These are phyloP conservation scores for Butyriboletus loyo DNA, from an alignment of 768 basidiomycete species.

Conservation along the genomic window DNA sequence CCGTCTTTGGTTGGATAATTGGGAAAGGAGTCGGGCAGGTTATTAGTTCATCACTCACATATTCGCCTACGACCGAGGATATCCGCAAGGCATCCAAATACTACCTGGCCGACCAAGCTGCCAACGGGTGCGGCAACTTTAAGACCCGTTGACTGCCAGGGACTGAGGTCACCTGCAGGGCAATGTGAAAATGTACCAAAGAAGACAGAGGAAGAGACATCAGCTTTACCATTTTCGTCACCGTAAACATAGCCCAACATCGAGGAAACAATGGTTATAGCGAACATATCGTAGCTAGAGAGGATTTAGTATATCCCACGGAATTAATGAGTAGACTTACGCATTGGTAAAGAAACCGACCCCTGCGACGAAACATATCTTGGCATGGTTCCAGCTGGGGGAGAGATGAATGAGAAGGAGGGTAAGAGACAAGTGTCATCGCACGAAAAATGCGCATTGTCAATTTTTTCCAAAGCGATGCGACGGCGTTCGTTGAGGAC, in stretches of 20 bases:
- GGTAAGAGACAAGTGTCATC: constrained; percentile 23
- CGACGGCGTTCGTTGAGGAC: constrained; percentile 67
- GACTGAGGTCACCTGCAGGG: constrained; percentile 31
- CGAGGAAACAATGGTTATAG: constrained; percentile 77
- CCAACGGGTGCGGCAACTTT: constrained; percentile 77
- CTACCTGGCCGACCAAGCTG: constrained; percentile 65
- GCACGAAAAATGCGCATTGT: constrained; percentile 81
- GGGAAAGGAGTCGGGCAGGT: not conserved
- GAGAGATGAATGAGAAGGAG: not conserved
- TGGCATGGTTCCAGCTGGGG: constrained; percentile 76
- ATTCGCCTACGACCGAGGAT: constrained; percentile 71
- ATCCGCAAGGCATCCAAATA: constrained; percentile 80
- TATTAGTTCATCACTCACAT: constrained; percentile 49
- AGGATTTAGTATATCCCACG: not conserved
- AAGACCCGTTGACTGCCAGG: constrained; percentile 71
- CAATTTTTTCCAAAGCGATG: constrained; percentile 76
- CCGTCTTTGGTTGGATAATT: constrained; percentile 36
- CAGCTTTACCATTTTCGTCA: constrained; percentile 24
- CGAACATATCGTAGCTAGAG: constrained; percentile 72
- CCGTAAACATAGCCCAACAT: constrained; percentile 86
- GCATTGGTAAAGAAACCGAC: constrained; percentile 90
- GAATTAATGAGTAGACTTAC: constrained; percentile 33
- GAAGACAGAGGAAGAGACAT: not conserved
- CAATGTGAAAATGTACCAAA: not conserved
- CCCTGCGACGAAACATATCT: constrained; percentile 64